A percentile compares a stretch with the other conserved stretches of the same genome.
Evolutionary conservation across 208 protist species (phyloP).

Genomic region (Borovskyia barvae): DNA sequence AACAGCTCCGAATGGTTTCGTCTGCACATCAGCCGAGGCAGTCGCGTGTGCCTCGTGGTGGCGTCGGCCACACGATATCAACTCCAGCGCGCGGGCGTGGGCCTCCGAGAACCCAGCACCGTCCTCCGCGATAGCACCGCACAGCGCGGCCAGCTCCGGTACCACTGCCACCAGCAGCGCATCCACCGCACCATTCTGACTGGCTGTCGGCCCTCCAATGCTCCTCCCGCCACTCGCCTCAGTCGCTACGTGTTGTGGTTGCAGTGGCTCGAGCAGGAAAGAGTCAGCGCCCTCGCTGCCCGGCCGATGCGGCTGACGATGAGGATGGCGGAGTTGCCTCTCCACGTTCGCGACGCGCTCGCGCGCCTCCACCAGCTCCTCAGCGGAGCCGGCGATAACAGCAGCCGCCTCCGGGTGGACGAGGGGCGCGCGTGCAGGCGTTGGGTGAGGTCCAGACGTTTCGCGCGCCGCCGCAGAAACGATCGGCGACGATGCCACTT

Average conservation of each 20-base stretch:
- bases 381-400: too few relatives aligned
- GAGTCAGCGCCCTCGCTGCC: background rate
- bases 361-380: too few relatives aligned
- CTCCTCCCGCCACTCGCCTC: background rate
- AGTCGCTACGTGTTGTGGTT: too few relatives aligned
- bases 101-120: conserved; percentile 11
- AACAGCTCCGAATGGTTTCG: background rate
- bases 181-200: too few relatives aligned
- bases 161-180: background rate
- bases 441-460: too few relatives aligned
- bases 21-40: background rate
- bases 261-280: background rate
- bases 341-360: too few relatives aligned
- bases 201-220: background rate
- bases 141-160: background rate
- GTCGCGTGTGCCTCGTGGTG: background rate
- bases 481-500: background rate
- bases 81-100: background rate
- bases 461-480: too few relatives aligned
- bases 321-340: background rate
- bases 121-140: conserved; percentile 4
- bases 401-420: too few relatives aligned
- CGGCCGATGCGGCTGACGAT: background rate
- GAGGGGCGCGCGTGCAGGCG: too few relatives aligned
- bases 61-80: too few relatives aligned